phyloP scores from a whole-genome alignment of 306 rosid genomes.

The Heteromeles arbutifolia region DNA sequence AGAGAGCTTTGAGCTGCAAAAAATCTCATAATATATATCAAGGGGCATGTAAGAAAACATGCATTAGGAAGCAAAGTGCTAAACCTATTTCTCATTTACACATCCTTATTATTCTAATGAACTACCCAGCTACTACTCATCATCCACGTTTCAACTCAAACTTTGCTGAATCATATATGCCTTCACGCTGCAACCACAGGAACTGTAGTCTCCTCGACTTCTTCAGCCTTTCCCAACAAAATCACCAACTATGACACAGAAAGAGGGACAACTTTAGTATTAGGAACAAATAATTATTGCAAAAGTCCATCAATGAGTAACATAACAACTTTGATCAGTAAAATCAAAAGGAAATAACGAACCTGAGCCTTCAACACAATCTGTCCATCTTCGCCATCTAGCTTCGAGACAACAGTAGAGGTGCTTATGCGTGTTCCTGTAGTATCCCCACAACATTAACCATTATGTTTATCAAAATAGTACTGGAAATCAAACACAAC shows the following conservation, averaged over 20 bases:
- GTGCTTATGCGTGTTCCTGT: conserved; percentile 17
- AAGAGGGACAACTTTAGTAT: background rate
- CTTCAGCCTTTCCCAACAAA: conserved; percentile 34
- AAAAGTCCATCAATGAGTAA: too few relatives aligned
- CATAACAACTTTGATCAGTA: too few relatives aligned
- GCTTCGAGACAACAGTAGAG: conserved; percentile 33
- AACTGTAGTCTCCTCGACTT: conserved; percentile 17
- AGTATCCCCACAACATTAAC: conserved; percentile 15
- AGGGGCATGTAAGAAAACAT: too few relatives aligned
- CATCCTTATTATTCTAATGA: too few relatives aligned
- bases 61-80: too few relatives aligned
- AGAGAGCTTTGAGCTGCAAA: too few relatives aligned
- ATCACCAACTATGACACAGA: conserved; percentile 41
- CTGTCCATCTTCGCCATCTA: conserved; percentile 28
- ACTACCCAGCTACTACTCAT: too few relatives aligned
- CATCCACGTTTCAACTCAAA: background rate
- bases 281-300: background rate
- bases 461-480: background rate
- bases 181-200: conserved; percentile 12
- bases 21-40: too few relatives aligned
- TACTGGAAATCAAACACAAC: too few relatives aligned
- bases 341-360: background rate
- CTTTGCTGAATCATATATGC: conserved; percentile 11
- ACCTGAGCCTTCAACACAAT: conserved; percentile 61
- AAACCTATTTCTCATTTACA: too few relatives aligned